Evolutionary conservation across 495 filamentous ascomycete genomes (phyloP).

Genomic region (Pseudomonodictys pantanalensis): DNA sequence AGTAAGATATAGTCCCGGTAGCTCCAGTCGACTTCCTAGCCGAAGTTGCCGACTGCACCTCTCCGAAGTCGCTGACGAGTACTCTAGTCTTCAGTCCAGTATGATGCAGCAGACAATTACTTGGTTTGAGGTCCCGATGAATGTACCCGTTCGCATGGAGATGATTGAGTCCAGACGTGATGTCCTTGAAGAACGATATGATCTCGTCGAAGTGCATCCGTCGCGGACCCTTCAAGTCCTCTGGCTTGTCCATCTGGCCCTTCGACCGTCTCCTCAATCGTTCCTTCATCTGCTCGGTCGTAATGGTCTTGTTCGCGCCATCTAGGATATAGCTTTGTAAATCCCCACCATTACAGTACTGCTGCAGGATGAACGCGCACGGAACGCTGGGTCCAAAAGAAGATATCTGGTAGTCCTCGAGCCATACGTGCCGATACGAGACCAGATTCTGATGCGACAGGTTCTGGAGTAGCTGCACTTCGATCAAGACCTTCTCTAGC

Average conservation of each 20-base stretch:
- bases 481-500: conserved; percentile 88
- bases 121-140: conserved; percentile 92
- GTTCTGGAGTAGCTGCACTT: conserved; percentile 88
- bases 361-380: conserved; percentile 94
- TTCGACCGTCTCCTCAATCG: conserved; percentile 75
- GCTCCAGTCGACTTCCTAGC: conserved; percentile 84
- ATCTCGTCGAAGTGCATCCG: conserved; percentile 84
- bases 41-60: conserved; percentile 79
- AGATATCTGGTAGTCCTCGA: conserved; percentile 81
- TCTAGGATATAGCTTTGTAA: conserved; percentile 78
- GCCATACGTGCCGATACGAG: conserved; percentile 94
- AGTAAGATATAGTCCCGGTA: conserved; percentile 96
- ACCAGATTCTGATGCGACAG: conserved; percentile 95
- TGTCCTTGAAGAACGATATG: conserved; percentile 94
- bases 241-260: conserved; percentile 54
- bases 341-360: conserved; percentile 96
- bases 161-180: conserved; percentile 85
- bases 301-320: conserved; percentile 54
- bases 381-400: conserved; percentile 86
- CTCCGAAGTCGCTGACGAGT: conserved; percentile 94
- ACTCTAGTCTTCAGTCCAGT: conserved; percentile 68
- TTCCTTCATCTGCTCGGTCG: conserved; percentile 81
- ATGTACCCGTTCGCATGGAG: conserved; percentile 93
- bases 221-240: conserved; percentile 54
- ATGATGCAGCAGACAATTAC: conserved; percentile 86